phyloP scores from a whole-genome alignment of 805 yeast genomes.

The Candida endomychidarum region DNA sequence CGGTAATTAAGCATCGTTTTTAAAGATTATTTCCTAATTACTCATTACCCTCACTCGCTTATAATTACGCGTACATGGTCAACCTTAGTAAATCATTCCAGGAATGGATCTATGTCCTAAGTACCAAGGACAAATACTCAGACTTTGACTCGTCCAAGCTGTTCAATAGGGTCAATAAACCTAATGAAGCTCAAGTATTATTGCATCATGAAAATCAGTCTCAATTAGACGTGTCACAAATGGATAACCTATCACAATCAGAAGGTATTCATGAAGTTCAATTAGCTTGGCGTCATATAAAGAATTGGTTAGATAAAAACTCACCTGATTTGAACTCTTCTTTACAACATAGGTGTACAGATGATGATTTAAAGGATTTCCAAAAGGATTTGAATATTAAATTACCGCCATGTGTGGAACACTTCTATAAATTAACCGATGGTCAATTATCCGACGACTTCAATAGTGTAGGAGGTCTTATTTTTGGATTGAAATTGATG shows the following conservation, averaged over 20 bases:
- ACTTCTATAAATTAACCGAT: slow-evolving; percentile 78
- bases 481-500: slow-evolving; percentile 79
- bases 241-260: slow-evolving; percentile 28
- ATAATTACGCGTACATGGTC: slow-evolving; percentile 17
- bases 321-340: slow-evolving; percentile 82
- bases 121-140: slow-evolving; percentile 69
- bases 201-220: slow-evolving; percentile 11
- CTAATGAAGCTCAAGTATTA: slow-evolving; percentile 32
- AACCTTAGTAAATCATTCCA: slow-evolving; percentile 40
- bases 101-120: slow-evolving; percentile 61
- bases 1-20: too few relatives aligned
- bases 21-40: too few relatives aligned
- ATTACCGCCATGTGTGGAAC: slow-evolving; percentile 80
- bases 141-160: slow-evolving; percentile 56
- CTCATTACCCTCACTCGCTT: not conserved
- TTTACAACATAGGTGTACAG: slow-evolving; percentile 75
- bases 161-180: slow-evolving; percentile 43
- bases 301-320: slow-evolving; percentile 74
- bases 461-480: slow-evolving; percentile 65
- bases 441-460: slow-evolving; percentile 85
- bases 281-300: slow-evolving; percentile 87
- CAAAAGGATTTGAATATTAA: slow-evolving; percentile 76
- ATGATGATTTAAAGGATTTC: slow-evolving; percentile 74
- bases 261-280: slow-evolving; percentile 70
- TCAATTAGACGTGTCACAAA: slow-evolving; percentile 5